Evolutionary conservation across 129 eudicot genomes (phyloP).

Genomic region (Glebionis coronaria): DNA sequence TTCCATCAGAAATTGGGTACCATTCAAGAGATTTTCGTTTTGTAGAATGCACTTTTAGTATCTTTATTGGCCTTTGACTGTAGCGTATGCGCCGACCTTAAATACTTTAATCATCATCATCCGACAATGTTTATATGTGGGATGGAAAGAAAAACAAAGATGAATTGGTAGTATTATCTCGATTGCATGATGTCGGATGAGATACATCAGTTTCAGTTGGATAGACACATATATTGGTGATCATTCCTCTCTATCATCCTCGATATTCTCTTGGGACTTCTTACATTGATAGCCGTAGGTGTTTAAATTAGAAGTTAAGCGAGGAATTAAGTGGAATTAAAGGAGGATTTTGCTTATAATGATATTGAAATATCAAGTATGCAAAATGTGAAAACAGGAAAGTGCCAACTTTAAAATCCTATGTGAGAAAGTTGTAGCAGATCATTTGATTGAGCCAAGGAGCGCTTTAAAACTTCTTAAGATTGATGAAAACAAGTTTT

Average conservation of each 20-base stretch:
- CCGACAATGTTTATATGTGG: slow-evolving; percentile 91
- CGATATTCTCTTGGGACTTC: slow-evolving; percentile 30
- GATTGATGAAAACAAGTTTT: too few relatives aligned
- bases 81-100: too few relatives aligned
- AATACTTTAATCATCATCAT: too few relatives aligned
- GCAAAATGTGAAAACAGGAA: slow-evolving; percentile 27
- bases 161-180: slow-evolving; percentile 47
- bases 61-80: too few relatives aligned
- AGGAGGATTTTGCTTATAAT: slow-evolving; percentile 58
- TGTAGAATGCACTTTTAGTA: too few relatives aligned
- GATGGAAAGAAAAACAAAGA: slow-evolving; percentile 73
- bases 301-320: slow-evolving; percentile 25
- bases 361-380: slow-evolving; percentile 39
- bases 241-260: slow-evolving; percentile 92
- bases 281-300: slow-evolving; percentile 12
- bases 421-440: too few relatives aligned
- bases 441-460: slow-evolving; percentile 72
- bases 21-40: too few relatives aligned
- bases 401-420: slow-evolving; percentile 42
- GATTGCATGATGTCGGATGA: slow-evolving; percentile 76
- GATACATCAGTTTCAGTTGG: slow-evolving; percentile 95
- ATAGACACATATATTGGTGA: slow-evolving; percentile 77
- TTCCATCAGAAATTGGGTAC: too few relatives aligned
- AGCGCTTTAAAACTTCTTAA: slow-evolving; percentile 82
- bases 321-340: slow-evolving; percentile 60